Base-by-base conservation (phyloP, 805 yeast genomes). In the Metschnikowia cerradonensis region DNA sequence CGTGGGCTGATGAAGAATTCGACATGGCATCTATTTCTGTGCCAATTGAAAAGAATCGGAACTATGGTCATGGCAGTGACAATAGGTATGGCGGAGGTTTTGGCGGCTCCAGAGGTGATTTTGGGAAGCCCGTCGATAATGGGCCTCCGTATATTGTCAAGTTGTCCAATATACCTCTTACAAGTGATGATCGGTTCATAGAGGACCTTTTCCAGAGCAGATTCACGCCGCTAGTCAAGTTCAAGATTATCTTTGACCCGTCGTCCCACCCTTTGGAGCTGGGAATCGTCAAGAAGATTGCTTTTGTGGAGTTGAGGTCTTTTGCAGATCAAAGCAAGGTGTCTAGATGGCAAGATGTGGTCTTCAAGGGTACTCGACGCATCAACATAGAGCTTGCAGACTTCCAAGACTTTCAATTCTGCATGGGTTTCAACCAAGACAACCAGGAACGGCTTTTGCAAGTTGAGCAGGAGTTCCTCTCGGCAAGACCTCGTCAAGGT, bases 81-180 rank as follows among this genome's bases (percentile, higher is more conserved):
- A 46, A 48, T 15, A 40, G 54, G 8, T 49, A 15, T 19, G 55
- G 53, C 15, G 41, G 52, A 3, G 47, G 50, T 13, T 46, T 31
- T 22, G 52, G 52, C 14, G 48, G 44, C 22, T 51, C 52, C 3
- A 45, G 54, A 20, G 49, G 53, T 2, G 17, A 50, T 7, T 55
- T 48, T 15, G 47, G 41, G 11, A 44, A 22, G 14, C 47, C 47
- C 2, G 44, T 57, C 17, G 59, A 57, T 39, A 46, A 44, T 36
- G 72, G 75, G 0, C 86, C 88, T 0, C 91, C 91, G 1, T 85
- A 74, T 62, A 84, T 85, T 50, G 80, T 80, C 41, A 86, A 84
- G 61, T 72, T 87, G 48, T 64, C 79, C 6, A 81, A 83, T 53
- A 64, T 87, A 35, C 88, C 90, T 0, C 70, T 79, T 2, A 74